Conservation (phyloP, 2,329 filamentous ascomycete genomes). For the Colletotrichum spaethianum region DNA sequence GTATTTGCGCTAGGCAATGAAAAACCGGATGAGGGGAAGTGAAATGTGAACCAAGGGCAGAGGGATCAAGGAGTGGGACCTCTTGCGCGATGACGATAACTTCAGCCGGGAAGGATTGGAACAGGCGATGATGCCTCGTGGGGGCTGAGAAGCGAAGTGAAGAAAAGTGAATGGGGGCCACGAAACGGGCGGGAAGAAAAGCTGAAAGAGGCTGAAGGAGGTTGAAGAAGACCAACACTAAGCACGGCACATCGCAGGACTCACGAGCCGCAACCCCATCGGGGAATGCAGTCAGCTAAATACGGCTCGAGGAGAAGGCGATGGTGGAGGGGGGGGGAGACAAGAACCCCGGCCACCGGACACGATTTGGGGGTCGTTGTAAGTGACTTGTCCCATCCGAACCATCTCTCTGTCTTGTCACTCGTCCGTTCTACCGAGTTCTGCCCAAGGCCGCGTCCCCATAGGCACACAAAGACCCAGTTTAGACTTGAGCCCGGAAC, state of each 20-base stretch:
- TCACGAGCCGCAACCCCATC: slow-evolving; percentile 32
- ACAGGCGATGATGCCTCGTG: slow-evolving; percentile 26
- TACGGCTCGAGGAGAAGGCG: slow-evolving; percentile 13
- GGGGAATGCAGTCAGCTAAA: slow-evolving; percentile 42
- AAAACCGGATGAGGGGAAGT: slow-evolving; percentile 18
- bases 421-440: slow-evolving; percentile 26
- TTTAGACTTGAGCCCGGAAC: slow-evolving; percentile 11
- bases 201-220: slow-evolving; percentile 24
- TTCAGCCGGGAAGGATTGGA: slow-evolving; percentile 32
- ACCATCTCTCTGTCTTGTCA: slow-evolving; percentile 3
- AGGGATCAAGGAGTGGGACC: slow-evolving; percentile 28
- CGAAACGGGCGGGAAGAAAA: slow-evolving; percentile 27
- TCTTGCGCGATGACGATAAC: slow-evolving; percentile 29
- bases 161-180: slow-evolving; percentile 29
- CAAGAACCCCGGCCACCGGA: slow-evolving; percentile 20
- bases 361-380: slow-evolving; percentile 31
- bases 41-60: slow-evolving; percentile 4
- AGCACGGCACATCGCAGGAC: slow-evolving; percentile 14
- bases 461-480: slow-evolving; percentile 32
- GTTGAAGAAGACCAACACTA: slow-evolving; percentile 14
- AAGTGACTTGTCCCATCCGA: slow-evolving; percentile 11
- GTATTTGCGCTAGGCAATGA: slow-evolving; percentile 20
- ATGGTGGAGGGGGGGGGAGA: not conserved
- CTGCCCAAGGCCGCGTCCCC: slow-evolving; percentile 10
- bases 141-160: slow-evolving; percentile 20